Evolutionary conservation across 1,284 basidiomycete genomes (phyloP), one percentile per base, ranked within the genome.

Genomic region (Ustilago esculenta): DNA sequence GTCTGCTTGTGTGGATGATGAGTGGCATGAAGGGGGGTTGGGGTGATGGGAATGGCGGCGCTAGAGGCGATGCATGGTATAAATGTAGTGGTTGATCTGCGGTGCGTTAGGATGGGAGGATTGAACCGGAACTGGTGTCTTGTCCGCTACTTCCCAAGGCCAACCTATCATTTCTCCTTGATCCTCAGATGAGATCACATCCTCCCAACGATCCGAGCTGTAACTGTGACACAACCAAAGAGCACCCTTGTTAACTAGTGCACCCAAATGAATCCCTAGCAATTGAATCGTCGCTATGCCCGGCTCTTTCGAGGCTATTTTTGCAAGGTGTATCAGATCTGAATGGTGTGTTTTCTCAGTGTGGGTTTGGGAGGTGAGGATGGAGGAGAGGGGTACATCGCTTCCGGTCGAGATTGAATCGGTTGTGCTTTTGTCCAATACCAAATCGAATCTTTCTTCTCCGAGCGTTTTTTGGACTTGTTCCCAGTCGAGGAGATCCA

Each of bases 401-500:
- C 55, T 17, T 0, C 64, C 63, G 1, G 69, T 72, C 0, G 64
- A 59, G 17, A 72, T 72, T 0, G 64, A 58, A 20, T 72, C 69
- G 5, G 69, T 60, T 0, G 69, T 72, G 20, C 58, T 63, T 29
- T 72, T 72, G 25, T 72, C 69, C n/a, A 72, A 43, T 8, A 72
- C 51, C n/a, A 60, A 24, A 35, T 72, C 59, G 18, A 64, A 72
- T 2, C 4, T 5, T 18, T 29, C 21, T 11, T 33, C 3, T 11
- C 18, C 42, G 33, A 53, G 20, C 5, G 15, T 27, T 1, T 2
- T 2, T 6, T 23, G 4, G 2, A 59, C 47, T 12, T 46, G 11
- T 4, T 9, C 2, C 53, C 54, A 63, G n/a, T 56, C 32, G 3
- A 72, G 42, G 21, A 72, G 30, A 20, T 72, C 52, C 15, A 67